These are phyloP conservation scores for Tubosaeta brunneosetosa DNA, from an alignment of 768 basidiomycete genomes.

Conservation along the genomic window DNA sequence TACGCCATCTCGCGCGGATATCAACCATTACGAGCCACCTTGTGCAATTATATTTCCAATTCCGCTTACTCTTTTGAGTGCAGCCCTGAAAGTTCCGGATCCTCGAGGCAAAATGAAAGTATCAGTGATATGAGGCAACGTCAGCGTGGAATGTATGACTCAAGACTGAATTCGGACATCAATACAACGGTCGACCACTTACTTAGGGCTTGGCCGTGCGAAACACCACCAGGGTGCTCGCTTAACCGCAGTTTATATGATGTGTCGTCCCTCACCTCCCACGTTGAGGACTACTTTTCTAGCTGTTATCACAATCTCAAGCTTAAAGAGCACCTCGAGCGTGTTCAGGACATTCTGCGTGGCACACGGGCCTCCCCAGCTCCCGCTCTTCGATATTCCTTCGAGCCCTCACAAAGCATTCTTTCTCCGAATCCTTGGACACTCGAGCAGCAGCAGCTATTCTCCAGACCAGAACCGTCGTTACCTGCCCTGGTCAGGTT, in stretches of 20 bases:
- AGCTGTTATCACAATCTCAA: slow-evolving; percentile 11
- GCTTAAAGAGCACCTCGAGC: slow-evolving; percentile 1
- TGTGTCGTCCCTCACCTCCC: not conserved
- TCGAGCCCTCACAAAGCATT: not conserved
- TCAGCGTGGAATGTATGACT: slow-evolving; percentile 1
- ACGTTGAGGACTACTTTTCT: not conserved
- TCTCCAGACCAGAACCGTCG: not conserved
- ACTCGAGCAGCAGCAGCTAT: not conserved
- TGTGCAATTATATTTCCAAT: not conserved
- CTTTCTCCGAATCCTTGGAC: not conserved
- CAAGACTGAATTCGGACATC: not conserved
- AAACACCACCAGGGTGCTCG: slow-evolving; percentile 5
- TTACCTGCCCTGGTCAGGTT: not conserved
- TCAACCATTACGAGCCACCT: not conserved
- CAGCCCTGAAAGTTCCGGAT: slow-evolving; percentile 6
- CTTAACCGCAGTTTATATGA: slow-evolving; percentile 2
- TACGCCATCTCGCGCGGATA: slow-evolving; percentile 4
- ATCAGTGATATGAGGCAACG: not conserved
- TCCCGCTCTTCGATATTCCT: not conserved
- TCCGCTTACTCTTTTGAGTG: not conserved
- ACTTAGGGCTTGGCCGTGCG: not conserved
- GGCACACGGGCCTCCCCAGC: not conserved
- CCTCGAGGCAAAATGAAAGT: not conserved
- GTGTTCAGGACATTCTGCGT: not conserved
- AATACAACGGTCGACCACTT: not conserved